Base-by-base conservation (phyloP, 331 rosid species). In the Saraca asoca region DNA sequence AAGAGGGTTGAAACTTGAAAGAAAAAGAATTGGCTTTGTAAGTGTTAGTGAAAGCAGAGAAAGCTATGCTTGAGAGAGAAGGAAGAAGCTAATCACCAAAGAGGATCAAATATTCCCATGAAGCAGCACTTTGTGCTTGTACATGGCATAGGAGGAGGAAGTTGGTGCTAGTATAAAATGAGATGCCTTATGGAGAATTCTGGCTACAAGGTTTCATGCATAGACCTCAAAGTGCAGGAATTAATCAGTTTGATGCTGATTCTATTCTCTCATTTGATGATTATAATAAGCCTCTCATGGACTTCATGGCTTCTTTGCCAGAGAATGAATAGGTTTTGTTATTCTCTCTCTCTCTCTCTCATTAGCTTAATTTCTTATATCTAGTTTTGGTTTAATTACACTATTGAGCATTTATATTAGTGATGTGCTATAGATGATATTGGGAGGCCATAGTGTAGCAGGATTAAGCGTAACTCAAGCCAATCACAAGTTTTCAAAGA, bases 401-500 rank as follows among this genome's bases (percentile, higher is more conserved):
- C 11, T 37, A 52, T n/a, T n/a, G n/a, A n/a, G n/a, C n/a, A n/a
- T n/a, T n/a, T n/a, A n/a, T n/a, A n/a, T n/a, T n/a, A n/a, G n/a
- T n/a, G n/a, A n/a, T 64, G 39, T 61, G 5, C 16, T 56, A 38
- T 75, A 90, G 95, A 86, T 88, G 37, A 84, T 88, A 62, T 68
- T 91, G 72, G 97, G 88, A 56, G 97, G 95, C 5, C 97, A 91
- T 50, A 91, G 97, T 39, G 97, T 95, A n/a, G 95, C 95, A 67
- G 95, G 97, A 56, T 61, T 87, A 51, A 88, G 83, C 44, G 68
- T 88, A 60, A 91, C 97, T 18, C 81, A 82, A 64, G 87, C 87
- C 5, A 82, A 80, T 79, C 80, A 77, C 31, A 85, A 77, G 69
- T 91, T 85, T 61, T 55, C 97, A 31, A 73, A 79, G 60, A 88